Base-by-base conservation (phyloP, 495 filamentous ascomycete species). In the Mytilinidion resinicola region DNA sequence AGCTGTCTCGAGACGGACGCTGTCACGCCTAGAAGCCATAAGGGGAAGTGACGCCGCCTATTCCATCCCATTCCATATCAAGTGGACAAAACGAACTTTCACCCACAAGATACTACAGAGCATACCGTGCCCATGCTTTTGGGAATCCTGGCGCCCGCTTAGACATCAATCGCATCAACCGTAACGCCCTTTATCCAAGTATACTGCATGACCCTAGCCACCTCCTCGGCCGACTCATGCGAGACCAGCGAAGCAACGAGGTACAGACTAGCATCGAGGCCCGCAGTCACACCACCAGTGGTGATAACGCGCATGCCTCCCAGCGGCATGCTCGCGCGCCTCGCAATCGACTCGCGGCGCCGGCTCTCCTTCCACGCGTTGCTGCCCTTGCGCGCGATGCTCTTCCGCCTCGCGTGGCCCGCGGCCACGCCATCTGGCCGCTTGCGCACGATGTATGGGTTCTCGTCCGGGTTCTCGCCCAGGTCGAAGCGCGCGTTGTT, bases 401-500 rank as follows among this genome's bases (percentile, higher is more conserved):
- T 80, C n/a, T 82, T 78, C 53, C 82, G 77, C 39, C 81, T 70
- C 7, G 54, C 62, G 14, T 57, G 30, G 30, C 10, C 37, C 21
- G 53, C 55, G 3, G 12, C 59, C 4, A n/a, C 20, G 38, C 74
- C 78, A 60, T 78, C 81, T 41, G 84, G 79, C 49, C 76, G 75
- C 80, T 85, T 86, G 73, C 77, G 79, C 39, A 85, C 76, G 62
- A 88, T 81, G 68, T 86, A 89, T 11, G 85, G 85, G 70, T 87
- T 88, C 71, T 87, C 83, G 39, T 86, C 84, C n/a, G 73, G 69
- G 66, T 86, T 82, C 60, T 86, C 82, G 55, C 84, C 85, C 38
- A 88, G 75, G 56, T 89, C 85, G 69, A 88, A 89, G 53, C 85
- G 83, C 44, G 86, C 78, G 69, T 89, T 89, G 74, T 89, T 89